Base-by-base conservation (phyloP, 1,284 basidiomycete genomes). In the Xerocomus nothofagi region DNA sequence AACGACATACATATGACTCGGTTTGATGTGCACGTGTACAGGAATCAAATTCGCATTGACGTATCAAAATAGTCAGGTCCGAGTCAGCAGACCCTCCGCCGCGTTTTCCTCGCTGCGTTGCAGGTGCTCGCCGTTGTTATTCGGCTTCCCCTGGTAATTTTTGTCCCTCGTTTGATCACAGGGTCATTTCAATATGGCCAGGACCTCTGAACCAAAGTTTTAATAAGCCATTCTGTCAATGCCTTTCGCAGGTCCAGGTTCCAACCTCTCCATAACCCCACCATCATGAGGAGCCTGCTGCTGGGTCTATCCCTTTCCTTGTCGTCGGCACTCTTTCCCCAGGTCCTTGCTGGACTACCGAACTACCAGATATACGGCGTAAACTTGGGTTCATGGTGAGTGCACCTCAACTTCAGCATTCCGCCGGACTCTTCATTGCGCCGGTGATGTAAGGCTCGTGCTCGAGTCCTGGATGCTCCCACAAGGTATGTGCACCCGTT, bases 391-490 rank as follows among this genome's bases (percentile, higher is more conserved):
- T 72, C 71, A 54, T 79, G 76, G 73, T 73, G 57, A 36, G 71
- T 37, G 4, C 43, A 14, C 29, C 17, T 17, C 47, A 26, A 0
- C 11, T 7, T 14, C 23, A 4, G 10, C 20, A 1, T 49, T 10
- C 6, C 3, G 8, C 29, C 24, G 12, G 6, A 20, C 11, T 34
- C 11, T 32, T 32, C 26, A 40, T 29, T n/a, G 3, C 8, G 17
- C 15, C 33, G 17, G 41, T 24, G 37, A 17, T 44, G n/a, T 47
- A 77, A n/a, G 77, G 78, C 63, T 80, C 17, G 57, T 80, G 1
- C 60, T 77, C n/a, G 80, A 82, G 54, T 39, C 77, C n/a, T 82
- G 79, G 80, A 81, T 81, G 79, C 67, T 79, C 11, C 80, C 79
- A 2, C 60, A 68, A 57, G 75, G 75, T 75, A 45, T 9, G 45